phyloP scores from a whole-genome alignment of 2,329 filamentous ascomycete genomes.

The Cryphonectria naterciae region DNA sequence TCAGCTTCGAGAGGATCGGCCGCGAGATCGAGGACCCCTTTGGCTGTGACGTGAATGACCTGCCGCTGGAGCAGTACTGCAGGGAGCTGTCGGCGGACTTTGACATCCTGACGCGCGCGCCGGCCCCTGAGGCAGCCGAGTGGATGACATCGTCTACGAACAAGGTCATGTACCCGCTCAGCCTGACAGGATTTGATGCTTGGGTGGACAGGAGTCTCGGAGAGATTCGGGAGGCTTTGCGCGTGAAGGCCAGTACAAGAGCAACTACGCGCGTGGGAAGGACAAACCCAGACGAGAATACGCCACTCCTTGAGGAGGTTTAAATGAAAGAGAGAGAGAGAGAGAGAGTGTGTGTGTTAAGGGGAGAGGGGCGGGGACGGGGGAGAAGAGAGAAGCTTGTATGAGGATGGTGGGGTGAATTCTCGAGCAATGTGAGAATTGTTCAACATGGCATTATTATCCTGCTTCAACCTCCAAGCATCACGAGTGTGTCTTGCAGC shows the following conservation, averaged over 20 bases:
- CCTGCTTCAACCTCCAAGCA: background rate
- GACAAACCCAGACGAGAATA: background rate
- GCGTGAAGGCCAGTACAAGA: slow-evolving; percentile 8
- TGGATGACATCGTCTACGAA: slow-evolving; percentile 1
- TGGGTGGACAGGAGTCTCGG: slow-evolving; percentile 6
- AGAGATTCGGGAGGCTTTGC: slow-evolving; percentile 14
- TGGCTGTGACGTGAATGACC: slow-evolving; percentile 15
- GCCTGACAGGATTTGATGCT: slow-evolving; percentile 9
- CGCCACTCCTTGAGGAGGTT: background rate
- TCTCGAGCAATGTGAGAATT: background rate
- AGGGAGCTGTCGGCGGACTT: slow-evolving; percentile 13
- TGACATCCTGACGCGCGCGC: slow-evolving; percentile 9
- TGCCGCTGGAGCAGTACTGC: slow-evolving; percentile 5
- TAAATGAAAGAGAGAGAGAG: background rate
- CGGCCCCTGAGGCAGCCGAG: background rate
- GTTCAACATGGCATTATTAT: background rate
- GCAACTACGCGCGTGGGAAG: background rate
- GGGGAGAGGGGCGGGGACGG: too few species aligned
- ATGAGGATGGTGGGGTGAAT: background rate
- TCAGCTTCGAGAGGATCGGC: slow-evolving; percentile 59
- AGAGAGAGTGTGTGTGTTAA: too few species aligned
- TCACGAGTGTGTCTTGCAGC: background rate
- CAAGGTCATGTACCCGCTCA: slow-evolving; percentile 2
- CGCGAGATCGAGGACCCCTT: slow-evolving; percentile 21
- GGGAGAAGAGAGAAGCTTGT: background rate